Conservation (phyloP, 2,329 filamentous ascomycete species). For the Boeremia lycopersici region DNA sequence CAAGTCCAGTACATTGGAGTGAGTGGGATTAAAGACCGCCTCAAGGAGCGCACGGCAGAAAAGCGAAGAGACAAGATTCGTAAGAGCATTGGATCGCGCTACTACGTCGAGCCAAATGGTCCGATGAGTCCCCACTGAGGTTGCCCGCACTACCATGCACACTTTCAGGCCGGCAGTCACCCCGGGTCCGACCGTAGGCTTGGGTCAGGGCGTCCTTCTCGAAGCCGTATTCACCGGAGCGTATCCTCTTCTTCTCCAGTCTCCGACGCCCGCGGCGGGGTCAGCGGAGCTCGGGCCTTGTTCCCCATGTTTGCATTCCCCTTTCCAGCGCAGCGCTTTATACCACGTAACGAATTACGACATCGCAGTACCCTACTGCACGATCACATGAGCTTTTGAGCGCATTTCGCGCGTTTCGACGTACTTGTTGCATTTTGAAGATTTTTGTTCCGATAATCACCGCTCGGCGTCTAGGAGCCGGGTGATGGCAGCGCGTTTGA, state of each 20-base stretch:
- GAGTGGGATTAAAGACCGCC: conserved; percentile 55
- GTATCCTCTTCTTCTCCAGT: background rate
- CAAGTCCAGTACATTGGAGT: conserved; percentile 59
- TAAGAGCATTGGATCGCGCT: conserved; percentile 58
- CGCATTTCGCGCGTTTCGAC: background rate
- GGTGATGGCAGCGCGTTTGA: background rate
- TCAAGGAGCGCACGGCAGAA: conserved; percentile 57
- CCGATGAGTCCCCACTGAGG: conserved; percentile 10
- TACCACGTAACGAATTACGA: conserved; percentile 13
- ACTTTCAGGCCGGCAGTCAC: background rate
- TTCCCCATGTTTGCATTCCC: conserved; percentile 5
- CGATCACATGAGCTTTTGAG: background rate
- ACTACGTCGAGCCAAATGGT: conserved; percentile 40
- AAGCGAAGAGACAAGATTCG: conserved; percentile 60
- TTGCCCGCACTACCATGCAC: conserved; percentile 5
- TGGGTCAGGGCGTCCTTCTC: conserved; percentile 12
- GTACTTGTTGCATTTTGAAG: background rate
- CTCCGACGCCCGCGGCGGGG: conserved; percentile 1
- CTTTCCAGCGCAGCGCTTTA: conserved; percentile 12
- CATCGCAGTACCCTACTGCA: conserved; percentile 7
- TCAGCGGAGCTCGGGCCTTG: conserved; percentile 1
- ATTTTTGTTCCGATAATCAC: conserved; percentile 8
- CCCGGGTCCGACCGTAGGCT: conserved; percentile 1
- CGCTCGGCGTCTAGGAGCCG: background rate
- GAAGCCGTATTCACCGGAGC: conserved; percentile 8